Percentiles rank a stretch among this genome's conserved stretches.
These are phyloP conservation scores for Pyrus betulifolia DNA, from an alignment of 306 rosid genomes.

Conservation along the genomic window DNA sequence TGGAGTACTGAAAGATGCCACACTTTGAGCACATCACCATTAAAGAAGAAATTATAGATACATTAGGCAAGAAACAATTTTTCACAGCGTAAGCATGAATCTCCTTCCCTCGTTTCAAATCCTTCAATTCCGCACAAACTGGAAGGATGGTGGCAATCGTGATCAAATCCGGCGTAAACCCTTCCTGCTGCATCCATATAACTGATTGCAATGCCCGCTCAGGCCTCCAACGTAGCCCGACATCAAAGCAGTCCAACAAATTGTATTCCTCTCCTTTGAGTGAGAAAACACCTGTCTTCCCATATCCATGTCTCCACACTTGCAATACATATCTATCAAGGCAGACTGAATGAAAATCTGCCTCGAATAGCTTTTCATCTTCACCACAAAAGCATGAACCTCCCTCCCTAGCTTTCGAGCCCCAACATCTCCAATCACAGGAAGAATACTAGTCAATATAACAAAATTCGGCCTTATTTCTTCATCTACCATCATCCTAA, in stretches of 20 bases:
- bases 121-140: constrained; percentile 66
- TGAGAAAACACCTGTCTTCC: constrained; percentile 61
- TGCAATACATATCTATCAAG: constrained; percentile 82
- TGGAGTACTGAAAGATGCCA: constrained; percentile 44
- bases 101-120: constrained; percentile 59
- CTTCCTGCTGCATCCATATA: constrained; percentile 94
- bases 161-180: constrained; percentile 65
- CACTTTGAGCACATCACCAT: constrained; percentile 80
- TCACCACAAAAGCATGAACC: constrained; percentile 67
- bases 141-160: constrained; percentile 69
- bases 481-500: constrained; percentile 46
- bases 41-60: constrained; percentile 51
- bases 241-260: constrained; percentile 84
- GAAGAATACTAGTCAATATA: constrained; percentile 43
- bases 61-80: constrained; percentile 60
- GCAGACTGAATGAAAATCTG: constrained; percentile 58
- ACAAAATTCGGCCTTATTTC: constrained; percentile 46
- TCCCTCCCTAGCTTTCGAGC: constrained; percentile 50
- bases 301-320: constrained; percentile 62
- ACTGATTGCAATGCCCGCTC: constrained; percentile 73
- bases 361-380: constrained; percentile 44
- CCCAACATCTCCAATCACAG: constrained; percentile 47
- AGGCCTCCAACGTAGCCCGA: constrained; percentile 60
- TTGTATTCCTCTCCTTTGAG: constrained; percentile 56
- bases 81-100: constrained; percentile 73